Percentiles rank a stretch among this genome's conserved stretches.
phyloP scores from a whole-genome alignment of 768 basidiomycete genomes.

The Kwoniella mangroviensis region DNA sequence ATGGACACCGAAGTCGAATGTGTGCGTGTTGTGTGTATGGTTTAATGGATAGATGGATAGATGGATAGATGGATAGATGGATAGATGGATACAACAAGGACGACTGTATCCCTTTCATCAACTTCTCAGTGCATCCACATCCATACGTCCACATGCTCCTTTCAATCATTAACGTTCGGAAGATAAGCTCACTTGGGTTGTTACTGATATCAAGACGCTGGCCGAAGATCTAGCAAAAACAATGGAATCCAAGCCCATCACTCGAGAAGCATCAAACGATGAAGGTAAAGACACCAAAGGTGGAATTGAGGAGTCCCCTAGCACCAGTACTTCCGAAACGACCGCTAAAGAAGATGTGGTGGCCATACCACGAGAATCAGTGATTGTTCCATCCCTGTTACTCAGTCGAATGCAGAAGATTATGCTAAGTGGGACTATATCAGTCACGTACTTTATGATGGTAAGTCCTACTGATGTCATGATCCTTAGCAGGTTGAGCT shows the following conservation, averaged over 20 bases:
- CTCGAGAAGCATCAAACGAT: no score
- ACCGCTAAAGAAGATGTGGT: not conserved
- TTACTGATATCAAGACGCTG: no score
- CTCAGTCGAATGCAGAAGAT: not conserved
- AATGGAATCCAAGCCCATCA: no score
- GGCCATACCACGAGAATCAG: not conserved
- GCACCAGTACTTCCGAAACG: not conserved
- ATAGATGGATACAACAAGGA: no score
- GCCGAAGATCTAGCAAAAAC: no score
- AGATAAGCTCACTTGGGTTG: no score
- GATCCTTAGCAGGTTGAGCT: not conserved
- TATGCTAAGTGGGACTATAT: slow-evolving; percentile 12
- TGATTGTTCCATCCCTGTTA: not conserved
- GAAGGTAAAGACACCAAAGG: not conserved
- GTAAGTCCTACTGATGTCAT: not conserved
- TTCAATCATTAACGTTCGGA: no score
- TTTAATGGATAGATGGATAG: no score
- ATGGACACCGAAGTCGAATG: not conserved
- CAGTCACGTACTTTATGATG: slow-evolving; percentile 14
- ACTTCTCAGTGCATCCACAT: not conserved
- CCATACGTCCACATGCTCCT: not conserved
- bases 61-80: no score
- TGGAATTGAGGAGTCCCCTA: not conserved
- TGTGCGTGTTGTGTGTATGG: not conserved
- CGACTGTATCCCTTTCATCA: not conserved